A percentile compares a stretch with the other conserved stretches of the same genome.
These are phyloP conservation scores for Termitomyces sp. DNA, from an alignment of 768 basidiomycete genomes.

Conservation along the genomic window DNA sequence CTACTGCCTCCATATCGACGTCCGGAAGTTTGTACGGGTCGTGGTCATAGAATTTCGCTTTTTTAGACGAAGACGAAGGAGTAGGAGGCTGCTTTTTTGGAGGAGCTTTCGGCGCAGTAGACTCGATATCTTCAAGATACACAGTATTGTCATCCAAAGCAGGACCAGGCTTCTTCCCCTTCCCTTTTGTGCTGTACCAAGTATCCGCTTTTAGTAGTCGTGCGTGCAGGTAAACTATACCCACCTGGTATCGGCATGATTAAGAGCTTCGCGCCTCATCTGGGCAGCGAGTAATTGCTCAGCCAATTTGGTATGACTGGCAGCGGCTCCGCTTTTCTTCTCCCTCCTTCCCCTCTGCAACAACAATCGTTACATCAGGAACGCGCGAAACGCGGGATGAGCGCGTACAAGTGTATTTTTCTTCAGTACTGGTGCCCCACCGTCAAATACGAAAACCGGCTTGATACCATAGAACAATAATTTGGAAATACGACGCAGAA, in stretches of 20 bases:
- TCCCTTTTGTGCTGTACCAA: conserved; percentile 24
- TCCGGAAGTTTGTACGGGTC: conserved; percentile 95
- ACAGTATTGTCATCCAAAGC: conserved; percentile 67
- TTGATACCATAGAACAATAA: conserved; percentile 96
- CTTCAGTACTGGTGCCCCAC: conserved; percentile 90
- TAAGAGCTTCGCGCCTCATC: conserved; percentile 82
- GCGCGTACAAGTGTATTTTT: conserved; percentile 74
- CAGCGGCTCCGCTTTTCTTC: conserved; percentile 87
- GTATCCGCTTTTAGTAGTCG: background rate
- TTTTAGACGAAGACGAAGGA: conserved; percentile 51
- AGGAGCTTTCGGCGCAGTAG: conserved; percentile 49
- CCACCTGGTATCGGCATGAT: conserved; percentile 16
- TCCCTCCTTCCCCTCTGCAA: conserved; percentile 76
- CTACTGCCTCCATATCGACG: conserved; percentile 58
- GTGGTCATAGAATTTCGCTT: conserved; percentile 62
- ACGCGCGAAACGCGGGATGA: background rate
- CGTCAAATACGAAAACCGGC: conserved; percentile 98
- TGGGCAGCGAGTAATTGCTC: conserved; percentile 92
- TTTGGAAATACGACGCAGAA: conserved; percentile 86
- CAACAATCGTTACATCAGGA: background rate
- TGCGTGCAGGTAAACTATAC: background rate
- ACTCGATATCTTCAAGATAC: conserved; percentile 83
- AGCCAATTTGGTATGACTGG: conserved; percentile 81
- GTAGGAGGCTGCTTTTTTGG: conserved; percentile 28
- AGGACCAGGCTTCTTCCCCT: conserved; percentile 36